These are phyloP conservation scores for Panicum hallii DNA, from an alignment of 202 grass and related monocot species.

Conservation along the genomic window DNA sequence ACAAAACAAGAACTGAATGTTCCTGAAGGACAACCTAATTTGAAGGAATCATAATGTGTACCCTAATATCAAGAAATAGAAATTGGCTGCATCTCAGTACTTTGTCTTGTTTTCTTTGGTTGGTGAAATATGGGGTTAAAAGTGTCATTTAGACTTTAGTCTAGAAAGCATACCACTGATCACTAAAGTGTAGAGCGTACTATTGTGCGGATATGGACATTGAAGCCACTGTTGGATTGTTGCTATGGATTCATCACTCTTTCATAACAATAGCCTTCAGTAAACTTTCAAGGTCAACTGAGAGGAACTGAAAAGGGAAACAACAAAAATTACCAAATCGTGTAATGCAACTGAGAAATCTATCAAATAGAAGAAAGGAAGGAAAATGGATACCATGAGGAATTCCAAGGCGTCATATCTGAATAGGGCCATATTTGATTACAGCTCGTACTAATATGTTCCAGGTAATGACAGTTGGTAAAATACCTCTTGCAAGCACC, in stretches of 20 bases:
- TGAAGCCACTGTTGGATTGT: background rate
- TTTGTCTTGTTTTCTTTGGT: background rate
- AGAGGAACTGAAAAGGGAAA: constrained; percentile 30
- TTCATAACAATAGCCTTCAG: constrained; percentile 8
- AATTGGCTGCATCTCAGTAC: background rate
- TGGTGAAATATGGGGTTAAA: constrained; percentile 28
- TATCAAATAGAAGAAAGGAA: constrained; percentile 33
- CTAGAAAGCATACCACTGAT: constrained; percentile 32
- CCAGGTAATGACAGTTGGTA: constrained; percentile 89
- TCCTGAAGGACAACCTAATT: background rate
- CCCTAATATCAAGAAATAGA: background rate
- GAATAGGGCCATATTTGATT: constrained; percentile 61
- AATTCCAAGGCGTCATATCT: constrained; percentile 49
- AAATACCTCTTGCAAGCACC: constrained; percentile 62
- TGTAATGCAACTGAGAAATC: constrained; percentile 9
- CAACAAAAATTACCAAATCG: constrained; percentile 23
- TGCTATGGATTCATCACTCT: background rate
- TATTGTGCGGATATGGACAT: background rate
- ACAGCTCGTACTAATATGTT: constrained; percentile 86
- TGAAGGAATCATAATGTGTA: constrained; percentile 5
- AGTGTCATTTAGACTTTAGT: constrained; percentile 18
- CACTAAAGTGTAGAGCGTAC: background rate
- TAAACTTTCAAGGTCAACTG: constrained; percentile 18
- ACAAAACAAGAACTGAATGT: background rate
- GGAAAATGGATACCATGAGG: constrained; percentile 37